Base-by-base conservation (phyloP, 2,329 filamentous ascomycete genomes). In the Sclerotinia trifoliorum region DNA sequence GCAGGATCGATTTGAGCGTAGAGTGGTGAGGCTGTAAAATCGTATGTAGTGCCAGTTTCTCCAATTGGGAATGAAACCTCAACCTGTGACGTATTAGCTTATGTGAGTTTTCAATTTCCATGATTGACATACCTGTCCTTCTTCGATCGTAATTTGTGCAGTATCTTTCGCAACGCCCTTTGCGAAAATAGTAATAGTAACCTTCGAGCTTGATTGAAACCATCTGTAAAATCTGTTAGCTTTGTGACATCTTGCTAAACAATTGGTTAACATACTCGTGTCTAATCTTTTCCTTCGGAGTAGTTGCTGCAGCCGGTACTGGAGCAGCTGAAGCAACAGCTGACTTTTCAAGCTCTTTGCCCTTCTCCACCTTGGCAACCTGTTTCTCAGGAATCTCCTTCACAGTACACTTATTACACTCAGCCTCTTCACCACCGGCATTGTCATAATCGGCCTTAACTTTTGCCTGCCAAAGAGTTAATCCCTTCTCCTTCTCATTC, bases 21-120 rank as follows among this genome's bases (percentile, higher is more conserved):
- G 4, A 94, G 85, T 7, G 90, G 88, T 24, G 88, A 83, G 55
- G 93, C 83, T 0, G 82, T 83, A 75, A 86, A 89, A 70, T 86
- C 83, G 72, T 86, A 90, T 54, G 85, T 83, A 42, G 74, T 78
- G 24, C 66, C 78, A 7, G 83, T 81, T 19, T 79, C 82, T 24
- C 78, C 77, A 44, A 85, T 81, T 26, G 85, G 88, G 75, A 90
- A 91, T 61, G 84, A 83, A 55, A 90, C 80, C 5, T 80, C 83
- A 35, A 88, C 74, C 78, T 86, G 73, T 44, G 7, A 71, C 72
- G 26, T 71, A 65, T 72, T 74, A 73, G 67, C 35, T 52, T 24
- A 13, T 5, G 42, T 42, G 65, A 26, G 7, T 11, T 68, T 60
- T 70, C 68, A 26, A 19, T 15, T 13, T 39, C 19, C 8, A 19